Evolutionary conservation across 441 rosid genomes (phyloP).

Genomic region (Erodium texanum): DNA sequence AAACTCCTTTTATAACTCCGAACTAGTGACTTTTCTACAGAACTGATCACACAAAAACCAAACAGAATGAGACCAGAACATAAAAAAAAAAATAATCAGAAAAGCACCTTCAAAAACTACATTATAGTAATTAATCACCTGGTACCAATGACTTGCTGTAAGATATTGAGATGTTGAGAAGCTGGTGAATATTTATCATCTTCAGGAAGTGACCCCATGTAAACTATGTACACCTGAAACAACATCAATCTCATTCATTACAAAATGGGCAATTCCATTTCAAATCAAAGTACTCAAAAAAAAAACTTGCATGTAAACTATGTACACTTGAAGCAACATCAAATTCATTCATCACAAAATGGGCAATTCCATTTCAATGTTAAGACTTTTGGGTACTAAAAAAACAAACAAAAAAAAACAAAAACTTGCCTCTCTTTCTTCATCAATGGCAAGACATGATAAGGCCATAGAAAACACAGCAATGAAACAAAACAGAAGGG

Average conservation of each 20-base stretch:
- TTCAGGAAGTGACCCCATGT: constrained; percentile 49
- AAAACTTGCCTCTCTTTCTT: constrained; percentile 3
- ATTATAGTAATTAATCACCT: constrained; percentile 32
- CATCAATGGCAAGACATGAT: neutral
- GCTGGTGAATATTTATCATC: constrained; percentile 22
- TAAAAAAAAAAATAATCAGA: no score
- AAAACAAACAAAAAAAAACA: neutral
- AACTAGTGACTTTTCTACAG: constrained; percentile 22
- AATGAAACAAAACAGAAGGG: neutral
- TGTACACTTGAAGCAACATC: constrained; percentile 28
- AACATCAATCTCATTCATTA: neutral
- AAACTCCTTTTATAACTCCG: constrained; percentile 12
- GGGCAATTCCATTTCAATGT: no score
- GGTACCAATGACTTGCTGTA: constrained; percentile 21
- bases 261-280: no score
- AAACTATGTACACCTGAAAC: constrained; percentile 41
- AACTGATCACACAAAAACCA: constrained; percentile 16
- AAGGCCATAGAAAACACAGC: neutral
- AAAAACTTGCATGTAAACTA: constrained; percentile 60
- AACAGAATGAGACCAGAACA: no score
- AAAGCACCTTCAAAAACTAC: no score
- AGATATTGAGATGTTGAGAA: constrained; percentile 34
- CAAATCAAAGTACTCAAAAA: no score
- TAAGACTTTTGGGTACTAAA: no score
- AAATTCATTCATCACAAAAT: no score